Evolutionary conservation across 257 asterid genomes (phyloP).

Genomic region (Solanum appendiculatum): DNA sequence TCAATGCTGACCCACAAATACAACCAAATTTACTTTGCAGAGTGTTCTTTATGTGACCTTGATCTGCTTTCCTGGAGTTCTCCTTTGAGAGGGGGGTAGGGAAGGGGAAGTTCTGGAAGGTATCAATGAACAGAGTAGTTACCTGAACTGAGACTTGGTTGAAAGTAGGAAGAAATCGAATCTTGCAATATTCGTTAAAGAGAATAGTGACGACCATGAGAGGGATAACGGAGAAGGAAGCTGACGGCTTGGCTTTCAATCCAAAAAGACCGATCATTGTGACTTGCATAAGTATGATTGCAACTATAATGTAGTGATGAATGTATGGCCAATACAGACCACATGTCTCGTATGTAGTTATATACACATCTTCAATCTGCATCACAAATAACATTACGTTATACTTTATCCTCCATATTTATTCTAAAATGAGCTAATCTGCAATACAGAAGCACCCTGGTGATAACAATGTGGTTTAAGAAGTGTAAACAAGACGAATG

Average conservation of each 20-base stretch:
- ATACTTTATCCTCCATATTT: not conserved
- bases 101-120: not conserved
- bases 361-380: constrained; percentile 83
- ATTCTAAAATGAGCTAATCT: not conserved
- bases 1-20: not conserved
- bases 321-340: constrained; percentile 93
- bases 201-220: constrained; percentile 56
- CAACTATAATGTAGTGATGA: constrained; percentile 66
- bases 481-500: not conserved
- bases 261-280: constrained; percentile 92
- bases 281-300: constrained; percentile 73
- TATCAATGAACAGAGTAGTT: not conserved
- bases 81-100: not conserved
- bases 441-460: not conserved
- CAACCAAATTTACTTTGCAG: not conserved
- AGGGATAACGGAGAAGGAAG: constrained; percentile 66
- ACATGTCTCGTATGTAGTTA: constrained; percentile 76
- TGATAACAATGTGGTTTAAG: not conserved
- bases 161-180: constrained; percentile 75
- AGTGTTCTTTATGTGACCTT: not conserved
- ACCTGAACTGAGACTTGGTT: constrained; percentile 69
- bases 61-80: not conserved
- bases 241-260: constrained; percentile 84
- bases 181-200: constrained; percentile 85
- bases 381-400: not conserved